These are phyloP conservation scores for Brassica incana DNA, from an alignment of 345 rosid genomes.

Conservation along the genomic window DNA sequence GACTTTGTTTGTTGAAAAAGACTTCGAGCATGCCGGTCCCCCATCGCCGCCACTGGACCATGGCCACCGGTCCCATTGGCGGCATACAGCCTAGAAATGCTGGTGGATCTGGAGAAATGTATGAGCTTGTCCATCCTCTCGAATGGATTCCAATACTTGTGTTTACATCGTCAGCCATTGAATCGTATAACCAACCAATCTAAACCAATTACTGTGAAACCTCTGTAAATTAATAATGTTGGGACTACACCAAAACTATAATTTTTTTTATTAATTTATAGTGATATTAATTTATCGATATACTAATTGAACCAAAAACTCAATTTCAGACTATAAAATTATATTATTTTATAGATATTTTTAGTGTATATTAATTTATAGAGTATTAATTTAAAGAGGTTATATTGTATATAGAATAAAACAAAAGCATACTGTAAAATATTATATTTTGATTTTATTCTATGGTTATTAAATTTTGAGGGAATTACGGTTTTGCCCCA, in stretches of 20 bases:
- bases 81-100: conserved; percentile 65
- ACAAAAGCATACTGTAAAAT: neutral
- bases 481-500: conserved; percentile 57
- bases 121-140: conserved; percentile 51
- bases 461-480: neutral
- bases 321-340: no score
- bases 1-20: conserved; percentile 42
- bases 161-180: conserved; percentile 50
- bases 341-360: no score
- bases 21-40: conserved; percentile 52
- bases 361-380: no score
- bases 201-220: neutral
- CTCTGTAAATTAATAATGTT: no score
- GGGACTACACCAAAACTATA: no score
- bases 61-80: conserved; percentile 20
- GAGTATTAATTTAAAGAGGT: no score
- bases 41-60: conserved; percentile 63
- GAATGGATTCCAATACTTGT: conserved; percentile 52
- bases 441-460: neutral
- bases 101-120: conserved; percentile 37
- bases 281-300: no score
- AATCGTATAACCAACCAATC: conserved; percentile 66
- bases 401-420: neutral
- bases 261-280: no score
- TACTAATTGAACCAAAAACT: no score